Conservation (phyloP, 306 rosid species). For the Betula pendula region DNA sequence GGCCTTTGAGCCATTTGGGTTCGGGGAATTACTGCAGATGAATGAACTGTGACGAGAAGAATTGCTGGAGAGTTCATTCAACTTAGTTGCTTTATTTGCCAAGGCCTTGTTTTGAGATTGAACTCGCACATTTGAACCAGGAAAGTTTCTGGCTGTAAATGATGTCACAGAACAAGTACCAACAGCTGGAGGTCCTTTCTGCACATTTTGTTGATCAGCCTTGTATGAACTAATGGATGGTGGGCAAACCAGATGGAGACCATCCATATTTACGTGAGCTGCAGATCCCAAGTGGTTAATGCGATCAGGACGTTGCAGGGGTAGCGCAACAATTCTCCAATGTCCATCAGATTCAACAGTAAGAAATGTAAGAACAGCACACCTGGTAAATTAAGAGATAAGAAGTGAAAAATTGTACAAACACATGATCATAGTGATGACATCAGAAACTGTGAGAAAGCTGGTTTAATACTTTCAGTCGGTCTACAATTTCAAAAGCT, state of each 20-base stretch:
- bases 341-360: slow-evolving; percentile 48
- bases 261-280: slow-evolving; percentile 49
- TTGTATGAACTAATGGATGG: slow-evolving; percentile 47
- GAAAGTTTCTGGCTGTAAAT: slow-evolving; percentile 36
- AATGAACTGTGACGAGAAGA: slow-evolving; percentile 40
- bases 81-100: slow-evolving; percentile 47
- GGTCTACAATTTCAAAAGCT: no score
- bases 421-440: neutral
- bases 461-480: no score
- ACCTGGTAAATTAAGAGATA: slow-evolving; percentile 47
- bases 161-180: slow-evolving; percentile 45
- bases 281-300: slow-evolving; percentile 30
- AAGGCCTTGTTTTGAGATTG: slow-evolving; percentile 57
- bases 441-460: no score
- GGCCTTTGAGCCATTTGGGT: slow-evolving; percentile 34
- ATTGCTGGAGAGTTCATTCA: slow-evolving; percentile 50
- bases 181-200: slow-evolving; percentile 37
- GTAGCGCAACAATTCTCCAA: slow-evolving; percentile 56
- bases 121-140: slow-evolving; percentile 43
- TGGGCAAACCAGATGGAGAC: slow-evolving; percentile 54
- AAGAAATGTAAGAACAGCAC: slow-evolving; percentile 45
- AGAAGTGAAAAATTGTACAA: neutral
- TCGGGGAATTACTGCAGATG: slow-evolving; percentile 34
- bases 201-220: slow-evolving; percentile 41
- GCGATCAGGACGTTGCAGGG: slow-evolving; percentile 40